Evolutionary conservation across 768 basidiomycete genomes (phyloP).

Genomic region (Hericium erinaceus): DNA sequence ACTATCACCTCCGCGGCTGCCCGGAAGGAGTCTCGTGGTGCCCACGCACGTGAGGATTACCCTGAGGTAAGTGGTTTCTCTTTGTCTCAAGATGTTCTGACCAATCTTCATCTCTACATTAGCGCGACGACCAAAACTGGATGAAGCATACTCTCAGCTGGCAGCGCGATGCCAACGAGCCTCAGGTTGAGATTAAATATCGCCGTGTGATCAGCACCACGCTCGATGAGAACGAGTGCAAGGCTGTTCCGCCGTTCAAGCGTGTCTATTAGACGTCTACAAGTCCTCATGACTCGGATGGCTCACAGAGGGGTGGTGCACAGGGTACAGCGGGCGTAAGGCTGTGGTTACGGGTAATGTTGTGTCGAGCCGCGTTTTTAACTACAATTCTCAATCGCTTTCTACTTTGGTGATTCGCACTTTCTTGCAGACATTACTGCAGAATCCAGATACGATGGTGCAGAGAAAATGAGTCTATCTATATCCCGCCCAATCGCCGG

Average conservation of each 20-base stretch:
- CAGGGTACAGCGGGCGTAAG: neutral
- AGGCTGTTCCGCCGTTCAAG: slow-evolving; percentile 95
- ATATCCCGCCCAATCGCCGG: too few relatives aligned
- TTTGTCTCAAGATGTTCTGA: neutral
- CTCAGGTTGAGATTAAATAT: slow-evolving; percentile 85
- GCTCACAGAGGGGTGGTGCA: neutral
- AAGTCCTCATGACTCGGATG: too few relatives aligned
- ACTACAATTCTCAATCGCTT: neutral
- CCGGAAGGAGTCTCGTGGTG: slow-evolving; percentile 95
- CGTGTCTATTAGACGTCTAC: slow-evolving; percentile 62
- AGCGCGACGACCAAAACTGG: slow-evolving; percentile 92
- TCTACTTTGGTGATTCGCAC: neutral
- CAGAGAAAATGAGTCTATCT: too few relatives aligned
- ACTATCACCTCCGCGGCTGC: slow-evolving; percentile 90
- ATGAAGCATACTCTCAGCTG: slow-evolving; percentile 96
- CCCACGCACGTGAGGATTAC: slow-evolving; percentile 96
- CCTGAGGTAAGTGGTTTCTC: slow-evolving; percentile 55
- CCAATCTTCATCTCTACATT: neutral
- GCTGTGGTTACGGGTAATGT: neutral
- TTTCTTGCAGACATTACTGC: too few relatives aligned
- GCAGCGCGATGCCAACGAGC: slow-evolving; percentile 66
- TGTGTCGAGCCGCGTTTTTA: neutral
- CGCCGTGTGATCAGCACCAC: slow-evolving; percentile 79
- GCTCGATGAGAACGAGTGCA: slow-evolving; percentile 95
- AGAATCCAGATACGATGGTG: too few relatives aligned